Evolutionary conservation across 2,329 filamentous ascomycete species (phyloP), one percentile per base, ranked within the genome.

Genomic region (Cercospora zeina): DNA sequence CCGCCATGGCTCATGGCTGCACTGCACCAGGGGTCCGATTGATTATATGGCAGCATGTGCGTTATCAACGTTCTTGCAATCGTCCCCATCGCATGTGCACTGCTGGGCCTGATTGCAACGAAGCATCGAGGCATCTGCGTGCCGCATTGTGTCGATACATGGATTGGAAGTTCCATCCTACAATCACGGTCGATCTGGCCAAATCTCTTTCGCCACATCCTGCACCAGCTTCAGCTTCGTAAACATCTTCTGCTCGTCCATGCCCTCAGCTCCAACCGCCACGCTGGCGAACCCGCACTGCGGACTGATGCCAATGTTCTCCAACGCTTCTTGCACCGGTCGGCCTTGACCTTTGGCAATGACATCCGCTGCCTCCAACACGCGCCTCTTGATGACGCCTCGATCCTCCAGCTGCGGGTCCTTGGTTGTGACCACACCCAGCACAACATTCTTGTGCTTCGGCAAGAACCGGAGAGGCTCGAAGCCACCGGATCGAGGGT

Each of bases 201-300:
- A 76, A 33, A 76, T 65, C 66, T 74, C 71, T 42, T 68, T 68
- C 37, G 74, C 74, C n/a, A 76, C 72, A 62, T 73, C 69, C 65
- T 73, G 67, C 50, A 76, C 73, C 63, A 76, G 61, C 67, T 70
- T 69, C 51, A 76, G 62, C 70, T 76, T 76, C 16, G 69, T 71
- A 63, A 75, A 76, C 74, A 75, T 76, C 70, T 73, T 74, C 65
- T 74, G 69, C 68, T 74, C 73, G 16, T 72, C 73, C 72, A 76
- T 75, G 30, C 72, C 74, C 56, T 75, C 73, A 19, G 73, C 74
- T 13, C 72, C 72, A 19, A 75, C 63, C 39, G 74, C 74, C n/a
- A 73, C 71, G 65, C 71, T 73, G 7, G 74, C 74, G 61, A 76
- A 76, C 10, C 75, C 75, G 65, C 75, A 76, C 67, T 76, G 75